Percentiles rank a stretch among this genome's conserved stretches.
Conservation (phyloP, 768 basidiomycete species). For the Heimioporus sp. region DNA sequence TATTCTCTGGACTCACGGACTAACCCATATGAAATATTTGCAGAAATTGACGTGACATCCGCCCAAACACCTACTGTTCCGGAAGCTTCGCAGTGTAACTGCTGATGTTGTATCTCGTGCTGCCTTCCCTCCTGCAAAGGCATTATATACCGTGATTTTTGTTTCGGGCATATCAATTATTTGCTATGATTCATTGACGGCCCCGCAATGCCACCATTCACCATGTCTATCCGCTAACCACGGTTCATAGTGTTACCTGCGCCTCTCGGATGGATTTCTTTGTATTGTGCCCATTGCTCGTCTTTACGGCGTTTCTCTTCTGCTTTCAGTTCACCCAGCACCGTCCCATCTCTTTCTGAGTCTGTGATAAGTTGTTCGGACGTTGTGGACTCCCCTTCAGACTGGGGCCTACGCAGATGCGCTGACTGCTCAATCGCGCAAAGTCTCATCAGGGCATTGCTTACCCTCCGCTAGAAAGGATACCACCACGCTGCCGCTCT, state of each 20-base stretch:
- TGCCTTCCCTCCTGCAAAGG: constrained; percentile 5
- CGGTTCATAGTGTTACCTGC: constrained; percentile 98
- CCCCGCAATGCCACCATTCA: constrained; percentile 7
- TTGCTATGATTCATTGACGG: constrained; percentile 11
- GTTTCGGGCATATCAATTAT: constrained; percentile 21
- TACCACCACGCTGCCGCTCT: constrained; percentile 79
- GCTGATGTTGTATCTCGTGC: constrained; percentile 41
- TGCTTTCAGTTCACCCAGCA: constrained; percentile 58
- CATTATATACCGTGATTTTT: constrained; percentile 29
- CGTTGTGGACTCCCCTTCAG: constrained; percentile 63
- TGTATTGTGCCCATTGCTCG: constrained; percentile 89
- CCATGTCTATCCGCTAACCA: constrained; percentile 39
- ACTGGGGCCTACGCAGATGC: constrained; percentile 50
- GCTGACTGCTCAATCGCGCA: constrained; percentile 8
- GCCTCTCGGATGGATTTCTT: constrained; percentile 82
- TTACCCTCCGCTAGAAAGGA: constrained; percentile 86
- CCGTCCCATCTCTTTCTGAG: constrained; percentile 82
- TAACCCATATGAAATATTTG: constrained; percentile 1
- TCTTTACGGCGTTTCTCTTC: constrained; percentile 83
- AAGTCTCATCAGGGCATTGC: constrained; percentile 25
- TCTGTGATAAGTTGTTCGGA: constrained; percentile 78
- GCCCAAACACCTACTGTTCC: constrained; percentile 67
- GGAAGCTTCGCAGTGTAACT: constrained; percentile 84
- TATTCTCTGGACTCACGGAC: constrained; percentile 5
- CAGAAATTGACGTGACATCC: constrained; percentile 92